Evolutionary conservation across 345 rosid species (phyloP).

Genomic region (Aegle marmelos): DNA sequence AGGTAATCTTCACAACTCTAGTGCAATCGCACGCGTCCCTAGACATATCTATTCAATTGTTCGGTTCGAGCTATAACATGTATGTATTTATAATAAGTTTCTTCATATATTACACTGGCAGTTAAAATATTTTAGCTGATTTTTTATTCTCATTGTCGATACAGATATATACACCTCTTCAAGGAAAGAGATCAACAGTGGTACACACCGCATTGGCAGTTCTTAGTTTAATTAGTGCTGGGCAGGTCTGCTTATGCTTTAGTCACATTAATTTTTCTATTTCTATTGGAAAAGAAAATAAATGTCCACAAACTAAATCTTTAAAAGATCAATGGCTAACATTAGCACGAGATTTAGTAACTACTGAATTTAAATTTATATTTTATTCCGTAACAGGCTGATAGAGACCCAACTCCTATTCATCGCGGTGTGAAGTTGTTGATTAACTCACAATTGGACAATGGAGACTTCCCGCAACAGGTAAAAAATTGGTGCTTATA

Average conservation of each 20-base stretch:
- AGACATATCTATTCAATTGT: background rate
- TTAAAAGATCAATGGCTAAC: no score
- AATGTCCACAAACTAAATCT: no score
- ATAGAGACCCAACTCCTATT: constrained; percentile 60
- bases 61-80: background rate
- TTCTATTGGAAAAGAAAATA: no score
- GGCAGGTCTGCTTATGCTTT: constrained; percentile 41
- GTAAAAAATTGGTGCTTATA: constrained; percentile 14
- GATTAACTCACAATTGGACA: constrained; percentile 61
- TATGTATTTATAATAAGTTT: no score
- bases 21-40: background rate
- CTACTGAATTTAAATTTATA: background rate
- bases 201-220: constrained; percentile 56
- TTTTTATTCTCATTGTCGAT: background rate
- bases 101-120: no score
- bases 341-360: background rate
- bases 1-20: constrained; percentile 18
- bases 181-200: constrained; percentile 46
- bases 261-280: background rate
- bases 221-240: constrained; percentile 46
- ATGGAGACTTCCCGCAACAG: constrained; percentile 77
- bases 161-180: constrained; percentile 43
- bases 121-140: no score
- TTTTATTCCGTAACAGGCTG: constrained; percentile 25
- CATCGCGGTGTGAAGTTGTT: constrained; percentile 62